Conservation (phyloP, 1,139 yeast genomes). For the Blastobotrys illinoisensis region DNA sequence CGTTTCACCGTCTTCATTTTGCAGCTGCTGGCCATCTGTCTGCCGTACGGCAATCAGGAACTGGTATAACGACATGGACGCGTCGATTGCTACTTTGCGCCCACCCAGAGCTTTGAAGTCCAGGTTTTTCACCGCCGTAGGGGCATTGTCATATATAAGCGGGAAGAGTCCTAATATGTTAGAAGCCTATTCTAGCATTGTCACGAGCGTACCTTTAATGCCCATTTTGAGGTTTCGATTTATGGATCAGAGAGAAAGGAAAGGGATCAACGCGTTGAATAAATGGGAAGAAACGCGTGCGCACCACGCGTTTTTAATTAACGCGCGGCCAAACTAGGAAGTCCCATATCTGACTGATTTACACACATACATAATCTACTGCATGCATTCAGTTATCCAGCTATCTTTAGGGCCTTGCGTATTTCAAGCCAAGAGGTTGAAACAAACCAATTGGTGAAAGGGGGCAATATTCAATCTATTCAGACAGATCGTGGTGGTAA, state of each 20-base stretch:
- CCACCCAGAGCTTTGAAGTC: constrained; percentile 88
- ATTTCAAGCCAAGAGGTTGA: too few species aligned
- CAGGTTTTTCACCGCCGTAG: constrained; percentile 66
- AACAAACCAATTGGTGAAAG: too few species aligned
- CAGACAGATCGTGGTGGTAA: too few species aligned
- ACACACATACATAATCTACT: too few species aligned
- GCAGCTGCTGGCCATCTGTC: constrained; percentile 90
- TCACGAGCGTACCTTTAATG: constrained; percentile 52
- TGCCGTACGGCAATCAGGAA: constrained; percentile 94
- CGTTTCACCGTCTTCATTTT: constrained; percentile 85
- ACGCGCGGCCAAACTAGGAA: neutral
- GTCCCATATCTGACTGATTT: neutral
- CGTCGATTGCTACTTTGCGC: constrained; percentile 79
- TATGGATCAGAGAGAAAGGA: neutral
- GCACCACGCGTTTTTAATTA: neutral
- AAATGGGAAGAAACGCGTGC: neutral
- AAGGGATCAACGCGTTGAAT: neutral
- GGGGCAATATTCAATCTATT: too few species aligned
- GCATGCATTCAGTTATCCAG: too few species aligned
- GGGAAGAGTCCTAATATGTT: constrained; percentile 54
- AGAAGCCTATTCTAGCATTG: neutral
- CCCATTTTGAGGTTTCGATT: constrained; percentile 47
- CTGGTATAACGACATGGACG: constrained; percentile 87
- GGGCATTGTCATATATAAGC: constrained; percentile 84
- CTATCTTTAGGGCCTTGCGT: too few species aligned